Evolutionary conservation across 177 flowering plant genomes (phyloP).

Genomic region (Vitis hybrid): DNA sequence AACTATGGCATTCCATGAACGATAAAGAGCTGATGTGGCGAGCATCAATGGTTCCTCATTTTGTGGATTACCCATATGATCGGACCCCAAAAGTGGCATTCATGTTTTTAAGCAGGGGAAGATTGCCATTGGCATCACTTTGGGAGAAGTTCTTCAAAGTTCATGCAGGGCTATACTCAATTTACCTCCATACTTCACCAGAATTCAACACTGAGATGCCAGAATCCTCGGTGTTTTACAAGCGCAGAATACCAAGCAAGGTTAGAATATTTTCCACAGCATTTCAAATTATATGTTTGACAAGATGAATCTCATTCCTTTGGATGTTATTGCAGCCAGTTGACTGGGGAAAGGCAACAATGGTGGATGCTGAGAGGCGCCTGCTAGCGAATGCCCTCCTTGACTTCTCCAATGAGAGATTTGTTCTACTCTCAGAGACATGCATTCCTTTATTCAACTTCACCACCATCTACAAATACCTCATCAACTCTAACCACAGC

Average conservation of each 20-base stretch:
- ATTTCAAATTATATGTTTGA: neutral
- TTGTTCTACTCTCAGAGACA: slow-evolving; percentile 46
- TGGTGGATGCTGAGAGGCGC: slow-evolving; percentile 56
- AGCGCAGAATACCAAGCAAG: slow-evolving; percentile 56
- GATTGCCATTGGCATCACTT: slow-evolving; percentile 40
- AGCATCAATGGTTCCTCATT: slow-evolving; percentile 37
- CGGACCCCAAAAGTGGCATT: slow-evolving; percentile 48
- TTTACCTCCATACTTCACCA: slow-evolving; percentile 49
- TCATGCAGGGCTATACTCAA: slow-evolving; percentile 41
- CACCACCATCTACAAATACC: slow-evolving; percentile 44
- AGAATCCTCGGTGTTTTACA: slow-evolving; percentile 35
- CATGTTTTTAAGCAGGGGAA: slow-evolving; percentile 48
- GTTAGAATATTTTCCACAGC: slow-evolving; percentile 13
- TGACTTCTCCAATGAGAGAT: slow-evolving; percentile 46
- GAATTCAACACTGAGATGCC: slow-evolving; percentile 23
- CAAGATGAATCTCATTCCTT: neutral
- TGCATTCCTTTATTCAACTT: slow-evolving; percentile 60
- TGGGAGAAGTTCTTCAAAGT: slow-evolving; percentile 62
- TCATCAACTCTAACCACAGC: slow-evolving; percentile 38
- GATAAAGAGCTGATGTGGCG: slow-evolving; percentile 47
- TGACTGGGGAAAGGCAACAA: slow-evolving; percentile 41
- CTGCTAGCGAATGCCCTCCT: slow-evolving; percentile 49
- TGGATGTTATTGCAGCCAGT: slow-evolving; percentile 27
- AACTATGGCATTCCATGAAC: slow-evolving; percentile 46
- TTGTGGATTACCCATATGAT: slow-evolving; percentile 23